phyloP scores from a whole-genome alignment of 2,329 filamentous ascomycete genomes.

The Thelonectria discophora region DNA sequence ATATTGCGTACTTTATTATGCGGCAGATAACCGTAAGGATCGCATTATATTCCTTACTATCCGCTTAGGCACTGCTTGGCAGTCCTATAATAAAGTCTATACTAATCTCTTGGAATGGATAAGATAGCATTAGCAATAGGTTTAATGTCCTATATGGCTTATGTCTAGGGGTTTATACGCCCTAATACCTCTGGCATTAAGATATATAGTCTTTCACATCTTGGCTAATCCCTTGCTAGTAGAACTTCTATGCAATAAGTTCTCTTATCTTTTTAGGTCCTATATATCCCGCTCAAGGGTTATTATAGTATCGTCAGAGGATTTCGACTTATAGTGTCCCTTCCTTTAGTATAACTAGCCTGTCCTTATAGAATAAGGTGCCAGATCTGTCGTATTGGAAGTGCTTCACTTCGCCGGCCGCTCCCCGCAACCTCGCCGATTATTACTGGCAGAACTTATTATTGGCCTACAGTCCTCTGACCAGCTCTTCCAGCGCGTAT shows the following conservation, averaged over 20 bases:
- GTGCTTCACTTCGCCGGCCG: slow-evolving; percentile 13
- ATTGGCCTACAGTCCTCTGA: background rate
- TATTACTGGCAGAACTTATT: background rate
- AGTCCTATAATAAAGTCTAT: slow-evolving; percentile 15
- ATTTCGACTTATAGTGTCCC: slow-evolving; percentile 1
- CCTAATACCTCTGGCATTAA: slow-evolving; percentile 2
- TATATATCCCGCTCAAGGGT: background rate
- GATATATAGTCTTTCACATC: background rate
- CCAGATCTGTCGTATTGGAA: slow-evolving; percentile 6
- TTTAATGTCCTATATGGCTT: background rate
- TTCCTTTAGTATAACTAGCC: background rate
- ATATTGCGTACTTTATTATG: slow-evolving; percentile 15
- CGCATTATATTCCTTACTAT: slow-evolving; percentile 4
- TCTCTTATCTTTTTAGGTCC: background rate
- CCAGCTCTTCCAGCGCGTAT: too few relatives aligned
- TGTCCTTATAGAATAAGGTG: background rate
- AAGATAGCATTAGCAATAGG: background rate
- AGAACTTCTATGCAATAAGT: slow-evolving; percentile 5
- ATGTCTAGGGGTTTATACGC: background rate
- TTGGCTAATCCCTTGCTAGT: background rate
- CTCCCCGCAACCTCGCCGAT: background rate
- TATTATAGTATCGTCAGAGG: slow-evolving; percentile 1
- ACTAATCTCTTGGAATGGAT: background rate
- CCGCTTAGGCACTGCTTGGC: background rate
- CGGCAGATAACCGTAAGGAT: slow-evolving; percentile 6